Evolutionary conservation across 352 stramenopile genomes (phyloP), one percentile per base, ranked within the genome.

Genomic region (Phytophthora brassicae): DNA sequence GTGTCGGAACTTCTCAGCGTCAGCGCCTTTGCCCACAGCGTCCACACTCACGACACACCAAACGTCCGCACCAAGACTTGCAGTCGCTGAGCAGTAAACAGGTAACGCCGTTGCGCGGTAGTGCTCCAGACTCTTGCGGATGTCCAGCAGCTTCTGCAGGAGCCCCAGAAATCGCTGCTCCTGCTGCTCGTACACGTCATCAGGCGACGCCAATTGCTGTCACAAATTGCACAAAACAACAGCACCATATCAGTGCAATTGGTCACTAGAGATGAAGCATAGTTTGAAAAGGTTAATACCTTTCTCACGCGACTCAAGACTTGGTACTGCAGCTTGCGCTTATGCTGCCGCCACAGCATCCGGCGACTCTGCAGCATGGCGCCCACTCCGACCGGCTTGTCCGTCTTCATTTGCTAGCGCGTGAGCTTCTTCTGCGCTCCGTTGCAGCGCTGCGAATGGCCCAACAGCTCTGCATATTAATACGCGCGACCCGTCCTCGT

Each of bases 41-140:
- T 88, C 77, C 20, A 82, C 83, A 23, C 83, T 86, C 31, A 89
- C 75, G 14, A 90, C 79, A 26, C 83, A 89, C 81, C 81, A 92
- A 23, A 92, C 81, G 22, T 90, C 81, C 0, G 79, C 81, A 0
- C 83, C 81, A 11, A 92, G 74, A 19, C 71, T 79, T 13, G 83
- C 79, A 43, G 79, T 89, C 6, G 81, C 68, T 1, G 78, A 66
- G 64, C 79, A 88, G 60, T 89, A 89, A 48, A 84, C 41, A 1
- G 83, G 83, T 4, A 92, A 66, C 1, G 78, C 76, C 6, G 68
- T 83, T 2, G 67, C 72, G 44, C 81, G 80, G 59, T 92, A 90
- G 51, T 87, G 68, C 41, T 88, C 75, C 9, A 89, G 64, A 35
- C 79, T 89, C 64, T 84, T 77, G 12, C 77, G 77, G 50, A 92